Evolutionary conservation across 2,329 filamentous ascomycete species (phyloP).

Genomic region (Cytospora piceicola): DNA sequence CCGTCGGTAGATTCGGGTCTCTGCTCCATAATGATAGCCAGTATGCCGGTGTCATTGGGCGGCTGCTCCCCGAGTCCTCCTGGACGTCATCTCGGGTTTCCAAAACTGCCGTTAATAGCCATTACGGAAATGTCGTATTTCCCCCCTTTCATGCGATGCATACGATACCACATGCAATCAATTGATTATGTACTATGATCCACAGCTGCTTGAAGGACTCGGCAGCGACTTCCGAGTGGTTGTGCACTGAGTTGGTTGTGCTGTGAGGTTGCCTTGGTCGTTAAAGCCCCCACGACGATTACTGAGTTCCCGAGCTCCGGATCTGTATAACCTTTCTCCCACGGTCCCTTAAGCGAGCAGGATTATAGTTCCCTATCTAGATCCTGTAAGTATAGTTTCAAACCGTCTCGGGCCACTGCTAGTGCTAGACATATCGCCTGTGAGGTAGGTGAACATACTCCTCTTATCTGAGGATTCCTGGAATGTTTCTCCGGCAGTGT

Average conservation of each 20-base stretch:
- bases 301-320: too few relatives aligned
- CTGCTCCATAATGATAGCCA: neutral
- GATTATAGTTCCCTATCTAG: too few relatives aligned
- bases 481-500: neutral
- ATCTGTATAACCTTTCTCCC: too few relatives aligned
- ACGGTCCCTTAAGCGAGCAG: too few relatives aligned
- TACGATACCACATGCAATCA: neutral
- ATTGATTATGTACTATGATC: neutral
- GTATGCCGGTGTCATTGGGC: neutral
- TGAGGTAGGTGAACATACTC: neutral
- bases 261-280: too few relatives aligned
- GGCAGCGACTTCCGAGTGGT: neutral
- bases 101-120: neutral
- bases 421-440: too few relatives aligned
- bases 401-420: too few relatives aligned
- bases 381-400: too few relatives aligned
- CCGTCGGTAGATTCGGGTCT: constrained; percentile 17
- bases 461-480: neutral
- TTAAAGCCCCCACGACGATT: too few relatives aligned
- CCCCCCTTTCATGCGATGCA: neutral
- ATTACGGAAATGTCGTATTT: neutral
- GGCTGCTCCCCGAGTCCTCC: neutral
- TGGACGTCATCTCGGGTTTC: neutral
- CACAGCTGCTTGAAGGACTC: too few relatives aligned
- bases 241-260: neutral